Base-by-base conservation (phyloP, 176 grass and related monocot genomes). In the Urochloa ruziziensis region DNA sequence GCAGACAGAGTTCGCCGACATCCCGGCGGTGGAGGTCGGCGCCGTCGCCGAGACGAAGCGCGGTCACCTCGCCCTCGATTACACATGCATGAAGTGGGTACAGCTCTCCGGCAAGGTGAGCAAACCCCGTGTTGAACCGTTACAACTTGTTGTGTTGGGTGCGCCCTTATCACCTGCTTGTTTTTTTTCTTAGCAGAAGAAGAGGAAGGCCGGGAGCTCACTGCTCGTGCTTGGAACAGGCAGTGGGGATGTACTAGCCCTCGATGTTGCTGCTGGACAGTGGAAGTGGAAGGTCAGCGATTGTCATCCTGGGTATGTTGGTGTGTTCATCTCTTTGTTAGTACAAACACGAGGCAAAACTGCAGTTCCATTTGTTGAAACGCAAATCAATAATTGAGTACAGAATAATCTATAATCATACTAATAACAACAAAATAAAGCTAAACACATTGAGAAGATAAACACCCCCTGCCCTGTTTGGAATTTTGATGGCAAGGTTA, bases 81-180 rank as follows among this genome's bases (percentile, higher is more conserved):
- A 94, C 80, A 96, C 93, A 42, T 99, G 93, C 85, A 94, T 94
- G 91, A 99, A 99, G 70, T 99, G 96, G 96, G 89, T 99, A 18
- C 93, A 94, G 61, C 88, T 94, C 27, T 82, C 80, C 24, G 85
- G 52, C 86, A 96, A 93, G 96, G 96, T 96, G 61, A 88, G 69
- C 4, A 30, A 36, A 11, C 58, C 4, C 65, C 42, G 51, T 66
- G 35, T 72, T n/a, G 49, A 25, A 32, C 42, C 47, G 27, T 10
- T 33, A 23, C 58, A 9, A 0, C 23, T 53, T 48, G 76, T 34
- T 21, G 25, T 62, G 73, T 80, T 66, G n/a, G 4, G 43, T 79
- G 63, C 13, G 5, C 42, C 25, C 62, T 47, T 69, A 70, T 82
- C 48, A 82, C 37, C 16, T 90, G 72, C n/a, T 83, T 49, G 46